Evolutionary conservation across 441 rosid genomes (phyloP).

Genomic region (Populus hybrid): DNA sequence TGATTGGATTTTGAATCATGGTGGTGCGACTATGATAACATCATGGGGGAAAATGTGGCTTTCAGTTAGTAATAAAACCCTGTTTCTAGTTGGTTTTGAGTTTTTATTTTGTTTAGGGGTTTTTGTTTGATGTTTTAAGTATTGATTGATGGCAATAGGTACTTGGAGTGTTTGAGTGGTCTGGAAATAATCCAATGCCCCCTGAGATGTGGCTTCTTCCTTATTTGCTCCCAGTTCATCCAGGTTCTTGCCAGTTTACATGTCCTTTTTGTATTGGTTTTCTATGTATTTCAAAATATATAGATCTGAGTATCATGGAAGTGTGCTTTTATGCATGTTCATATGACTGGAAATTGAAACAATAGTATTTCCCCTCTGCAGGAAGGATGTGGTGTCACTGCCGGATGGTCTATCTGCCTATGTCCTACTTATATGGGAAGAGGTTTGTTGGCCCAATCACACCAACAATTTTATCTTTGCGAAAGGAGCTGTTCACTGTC

Average conservation of each 20-base stretch:
- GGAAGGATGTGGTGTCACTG: conserved; percentile 80
- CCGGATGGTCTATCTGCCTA: conserved; percentile 68
- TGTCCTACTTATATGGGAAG: conserved; percentile 68
- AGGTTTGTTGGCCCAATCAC: conserved; percentile 54
- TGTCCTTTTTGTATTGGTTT: not conserved
- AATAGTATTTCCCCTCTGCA: conserved; percentile 7
- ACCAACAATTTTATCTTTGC: conserved; percentile 45
- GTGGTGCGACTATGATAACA: conserved; percentile 52
- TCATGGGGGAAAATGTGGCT: conserved; percentile 88
- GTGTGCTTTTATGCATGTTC: not conserved
- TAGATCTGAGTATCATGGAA: not conserved
- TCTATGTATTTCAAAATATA: too few relatives aligned
- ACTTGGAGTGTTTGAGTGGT: conserved; percentile 75
- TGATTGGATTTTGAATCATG: conserved; percentile 60
- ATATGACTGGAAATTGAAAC: not conserved
- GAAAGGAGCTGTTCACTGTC: conserved; percentile 51
- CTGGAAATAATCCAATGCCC: conserved; percentile 69
- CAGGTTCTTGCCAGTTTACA: conserved; percentile 30
- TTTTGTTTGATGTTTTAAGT: not conserved
- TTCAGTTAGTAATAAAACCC: conserved; percentile 38
- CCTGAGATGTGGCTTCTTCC: conserved; percentile 83
- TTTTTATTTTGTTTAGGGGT: not conserved
- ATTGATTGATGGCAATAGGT: conserved; percentile 31
- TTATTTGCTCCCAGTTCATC: conserved; percentile 57
- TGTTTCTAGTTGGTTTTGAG: not conserved